Evolutionary conservation across 2,329 filamentous ascomycete genomes (phyloP), one percentile per base, ranked within the genome.

Genomic region (Fusarium nelsonii): DNA sequence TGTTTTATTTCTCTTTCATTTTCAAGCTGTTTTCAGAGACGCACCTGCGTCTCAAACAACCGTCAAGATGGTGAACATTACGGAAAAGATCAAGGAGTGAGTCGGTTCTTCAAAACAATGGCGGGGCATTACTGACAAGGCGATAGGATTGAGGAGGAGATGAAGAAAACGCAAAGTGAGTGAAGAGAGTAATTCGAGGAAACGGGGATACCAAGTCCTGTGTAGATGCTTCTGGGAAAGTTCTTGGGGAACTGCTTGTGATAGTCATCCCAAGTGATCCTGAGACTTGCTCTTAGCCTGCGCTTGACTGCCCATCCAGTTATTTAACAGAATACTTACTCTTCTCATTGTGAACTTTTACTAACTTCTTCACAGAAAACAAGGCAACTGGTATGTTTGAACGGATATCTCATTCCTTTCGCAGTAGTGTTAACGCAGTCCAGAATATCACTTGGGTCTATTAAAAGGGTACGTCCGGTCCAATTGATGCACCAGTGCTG

Each of bases 41-140:
- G 73, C 63, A 63, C 58, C 58, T 4, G 60, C 70, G 71, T 68
- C 54, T 74, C 55, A 39, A 75, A 75, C 65, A 66, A 59, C 65
- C 69, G 69, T 58, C 81, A 87, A 83, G 76, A 99, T 99, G 96
- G 96, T 98, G 81, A 98, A 98, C 85, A 99, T 99, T 73, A 98
- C 96, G 72, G 97, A 99, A 58, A 98, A 97, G 88, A 99, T 99
- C 85, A 99, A 99, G 87, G 96, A 98, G 95, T 97, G 82, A 77
- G 90, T 79, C 20, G 32, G 20, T 18, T 33, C 44, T 34, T 37
- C 20, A 30, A 26, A 18, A 20, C 16, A 7, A 50, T 60, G 49
- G 64, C 43, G 58, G 54, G 54, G 64, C 52, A 50, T 55, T 41
- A 68, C 74, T 78, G 68, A 77, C 36, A 69, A 46, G 10, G 58